Evolutionary conservation across 1,284 basidiomycete genomes (phyloP).

Genomic region (Rhizoctonia solani): DNA sequence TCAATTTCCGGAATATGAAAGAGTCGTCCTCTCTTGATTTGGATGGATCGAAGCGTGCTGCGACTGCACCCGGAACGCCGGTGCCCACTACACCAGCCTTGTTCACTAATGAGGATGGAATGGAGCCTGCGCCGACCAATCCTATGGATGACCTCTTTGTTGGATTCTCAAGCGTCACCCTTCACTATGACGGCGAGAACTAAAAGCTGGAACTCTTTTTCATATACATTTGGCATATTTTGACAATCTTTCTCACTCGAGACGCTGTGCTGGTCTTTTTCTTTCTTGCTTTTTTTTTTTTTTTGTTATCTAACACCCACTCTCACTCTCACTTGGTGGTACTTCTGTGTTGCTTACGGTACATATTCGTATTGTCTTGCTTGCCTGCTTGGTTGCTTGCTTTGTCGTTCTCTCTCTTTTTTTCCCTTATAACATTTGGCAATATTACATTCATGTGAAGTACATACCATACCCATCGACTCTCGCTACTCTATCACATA

Average conservation of each 20-base stretch:
- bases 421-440: slow-evolving; percentile 1
- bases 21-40: slow-evolving; percentile 91
- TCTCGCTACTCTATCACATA: not conserved
- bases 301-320: not conserved
- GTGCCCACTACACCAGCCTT: slow-evolving; percentile 52
- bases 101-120: slow-evolving; percentile 52
- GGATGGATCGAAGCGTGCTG: slow-evolving; percentile 55
- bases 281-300: not conserved
- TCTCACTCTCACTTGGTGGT: not conserved
- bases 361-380: slow-evolving; percentile 12
- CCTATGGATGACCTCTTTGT: slow-evolving; percentile 65
- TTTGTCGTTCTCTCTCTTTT: slow-evolving; percentile 12
- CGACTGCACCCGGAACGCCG: slow-evolving; percentile 51
- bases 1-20: slow-evolving; percentile 89
- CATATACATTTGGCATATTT: not conserved
- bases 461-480: slow-evolving; percentile 5
- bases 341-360: not conserved
- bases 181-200: slow-evolving; percentile 77
- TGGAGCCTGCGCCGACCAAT: slow-evolving; percentile 46
- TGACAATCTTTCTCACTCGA: slow-evolving; percentile 10
- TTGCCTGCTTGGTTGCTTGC: not conserved
- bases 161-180: slow-evolving; percentile 84
- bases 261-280: slow-evolving; percentile 11
- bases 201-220: not conserved
- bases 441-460: slow-evolving; percentile 30